Evolutionary conservation across 2,329 filamentous ascomycete species (phyloP).

Genomic region (Trichoderma sp.): DNA sequence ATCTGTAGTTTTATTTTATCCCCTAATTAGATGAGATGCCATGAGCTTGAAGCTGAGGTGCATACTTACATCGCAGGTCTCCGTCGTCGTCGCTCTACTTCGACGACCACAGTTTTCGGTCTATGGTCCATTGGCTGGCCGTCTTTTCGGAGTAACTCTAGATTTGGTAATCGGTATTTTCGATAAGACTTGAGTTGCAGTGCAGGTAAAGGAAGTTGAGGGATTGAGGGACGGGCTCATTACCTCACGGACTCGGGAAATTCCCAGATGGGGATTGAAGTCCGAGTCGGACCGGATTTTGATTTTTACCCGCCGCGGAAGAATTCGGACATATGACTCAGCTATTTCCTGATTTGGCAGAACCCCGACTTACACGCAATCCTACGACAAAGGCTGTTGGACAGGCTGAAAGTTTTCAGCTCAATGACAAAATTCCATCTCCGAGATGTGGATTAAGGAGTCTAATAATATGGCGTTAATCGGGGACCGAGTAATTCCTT

Average conservation of each 20-base stretch:
- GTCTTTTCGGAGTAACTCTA: background rate
- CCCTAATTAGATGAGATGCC: background rate
- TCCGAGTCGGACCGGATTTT: constrained; percentile 6
- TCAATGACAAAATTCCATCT: background rate
- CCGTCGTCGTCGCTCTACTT: constrained; percentile 29
- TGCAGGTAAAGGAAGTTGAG: background rate
- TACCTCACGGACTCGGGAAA: background rate
- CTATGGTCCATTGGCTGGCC: background rate
- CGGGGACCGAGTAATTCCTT: background rate
- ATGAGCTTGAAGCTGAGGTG: background rate
- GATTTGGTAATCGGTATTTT: background rate
- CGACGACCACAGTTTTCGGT: constrained; percentile 21
- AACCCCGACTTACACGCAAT: constrained; percentile 2
- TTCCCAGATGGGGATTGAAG: background rate
- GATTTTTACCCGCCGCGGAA: constrained; percentile 13
- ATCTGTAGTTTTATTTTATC: constrained; percentile 28
- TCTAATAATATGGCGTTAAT: background rate
- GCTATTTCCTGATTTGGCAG: constrained; percentile 24
- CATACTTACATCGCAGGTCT: constrained; percentile 31
- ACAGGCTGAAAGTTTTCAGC: background rate
- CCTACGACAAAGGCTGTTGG: background rate
- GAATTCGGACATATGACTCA: background rate
- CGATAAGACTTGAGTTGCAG: background rate
- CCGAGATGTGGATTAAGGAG: background rate
- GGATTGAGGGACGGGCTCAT: background rate